Base-by-base conservation (phyloP, 768 basidiomycete species). In the Phanerodontia chrysosporium region DNA sequence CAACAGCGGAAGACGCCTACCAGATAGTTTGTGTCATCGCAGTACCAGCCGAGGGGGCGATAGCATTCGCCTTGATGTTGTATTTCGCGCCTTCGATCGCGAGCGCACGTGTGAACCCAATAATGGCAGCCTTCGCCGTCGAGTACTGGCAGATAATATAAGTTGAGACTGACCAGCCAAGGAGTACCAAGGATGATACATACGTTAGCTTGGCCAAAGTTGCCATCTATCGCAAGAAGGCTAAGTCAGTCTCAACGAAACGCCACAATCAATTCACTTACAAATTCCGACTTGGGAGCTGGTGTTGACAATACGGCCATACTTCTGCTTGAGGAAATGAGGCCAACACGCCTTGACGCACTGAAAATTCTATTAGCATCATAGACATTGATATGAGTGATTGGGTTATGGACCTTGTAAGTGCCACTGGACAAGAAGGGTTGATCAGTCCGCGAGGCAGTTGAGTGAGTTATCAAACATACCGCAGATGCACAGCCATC, bases 271-370 rank as follows among this genome's bases (percentile, higher is more conserved):
- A 10, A n/a, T 1, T n/a, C 1, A 80, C 91, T 67, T 67, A 95
- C 93, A 94, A 55, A 98, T 86, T 59, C 95, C 96, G 51, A 93
- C 93, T 69, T 88, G 87, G 1, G 95, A 98, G 60, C 85, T 83
- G n/a, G 95, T 98, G 29, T 91, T 96, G 54, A 98, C 83, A 67
- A 99, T 95, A 45, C 97, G 86, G 28, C 97, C 97, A 69, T 87
- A 97, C 74, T 93, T 94, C 71, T 98, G 96, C 75, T 94, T 89
- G 73, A 90, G 89, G 83, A 99, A 98, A 65, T 92, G 76, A 0
- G 95, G 94, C 97, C 97, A 99, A 25, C 92, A 89, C 5, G 96
- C 97, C 69, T 96, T 91, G 28, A 85, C 87, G 63, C 93, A 95
- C 90, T 94, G 7, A n/a, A 49, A 18, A 9, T 42, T 3, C 5